These are phyloP conservation scores for Alnus glutinosa DNA, from an alignment of 306 rosid genomes.

Conservation along the genomic window DNA sequence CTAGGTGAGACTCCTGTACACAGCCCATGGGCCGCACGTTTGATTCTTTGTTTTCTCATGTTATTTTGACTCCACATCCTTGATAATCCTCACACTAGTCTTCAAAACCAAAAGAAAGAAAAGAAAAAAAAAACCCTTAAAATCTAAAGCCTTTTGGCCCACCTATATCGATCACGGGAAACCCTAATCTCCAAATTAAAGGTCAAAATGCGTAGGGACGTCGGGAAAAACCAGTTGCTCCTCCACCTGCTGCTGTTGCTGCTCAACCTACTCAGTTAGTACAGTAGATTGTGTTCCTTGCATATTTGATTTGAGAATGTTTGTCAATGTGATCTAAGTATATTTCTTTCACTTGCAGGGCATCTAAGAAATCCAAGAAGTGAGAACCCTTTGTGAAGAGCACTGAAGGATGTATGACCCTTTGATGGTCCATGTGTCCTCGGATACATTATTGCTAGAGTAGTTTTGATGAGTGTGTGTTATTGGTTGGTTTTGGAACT, in stretches of 20 bases:
- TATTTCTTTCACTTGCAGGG: conserved; percentile 44
- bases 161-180: too few species aligned
- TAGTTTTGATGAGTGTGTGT: conserved; percentile 45
- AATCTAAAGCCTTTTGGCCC: too few species aligned
- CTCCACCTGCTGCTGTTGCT: conserved; percentile 34
- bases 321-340: neutral
- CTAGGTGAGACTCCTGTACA: too few species aligned
- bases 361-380: conserved; percentile 77
- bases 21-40: too few species aligned
- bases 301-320: neutral
- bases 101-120: too few species aligned
- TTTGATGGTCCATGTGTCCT: conserved; percentile 10
- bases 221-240: conserved; percentile 51
- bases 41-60: too few species aligned
- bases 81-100: too few species aligned
- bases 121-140: too few species aligned
- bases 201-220: conserved; percentile 61
- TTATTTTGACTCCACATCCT: too few species aligned
- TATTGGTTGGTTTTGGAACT: conserved; percentile 41
- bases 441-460: conserved; percentile 32
- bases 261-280: conserved; percentile 73
- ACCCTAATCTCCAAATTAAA: too few species aligned
- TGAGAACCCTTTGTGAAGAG: conserved; percentile 33
- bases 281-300: neutral
- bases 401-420: conserved; percentile 19